A percentile compares a stretch with the other conserved stretches of the same genome.
These are phyloP conservation scores for Saccharomycopsis olivae DNA, from an alignment of 805 yeast species.

Conservation along the genomic window DNA sequence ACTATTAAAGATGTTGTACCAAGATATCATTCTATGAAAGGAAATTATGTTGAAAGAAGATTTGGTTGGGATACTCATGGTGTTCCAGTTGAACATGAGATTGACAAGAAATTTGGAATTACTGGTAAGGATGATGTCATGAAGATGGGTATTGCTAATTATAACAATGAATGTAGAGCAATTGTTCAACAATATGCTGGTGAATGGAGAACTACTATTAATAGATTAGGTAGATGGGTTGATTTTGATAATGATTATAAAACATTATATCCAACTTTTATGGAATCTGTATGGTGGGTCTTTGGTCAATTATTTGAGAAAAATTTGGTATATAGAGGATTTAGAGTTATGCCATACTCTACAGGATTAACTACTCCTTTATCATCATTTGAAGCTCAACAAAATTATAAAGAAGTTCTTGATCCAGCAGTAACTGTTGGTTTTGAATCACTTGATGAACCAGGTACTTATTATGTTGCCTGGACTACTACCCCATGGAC, in stretches of 20 bases:
- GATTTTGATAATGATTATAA: slow-evolving; percentile 98
- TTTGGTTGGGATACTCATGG: slow-evolving; percentile 99
- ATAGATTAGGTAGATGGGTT: slow-evolving; percentile 97
- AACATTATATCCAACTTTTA: slow-evolving; percentile 87
- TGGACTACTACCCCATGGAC: slow-evolving; percentile 99
- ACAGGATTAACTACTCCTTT: slow-evolving; percentile 95
- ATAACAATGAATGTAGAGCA: slow-evolving; percentile 88
- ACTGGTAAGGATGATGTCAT: slow-evolving; percentile 90
- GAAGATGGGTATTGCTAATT: slow-evolving; percentile 87
- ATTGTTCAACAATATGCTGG: slow-evolving; percentile 96
- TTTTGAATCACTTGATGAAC: slow-evolving; percentile 72
- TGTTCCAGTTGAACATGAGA: slow-evolving; percentile 95
- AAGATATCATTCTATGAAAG: slow-evolving; percentile 96
- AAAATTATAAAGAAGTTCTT: slow-evolving; percentile 91
- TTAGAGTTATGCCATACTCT: slow-evolving; percentile 97
- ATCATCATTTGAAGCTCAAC: slow-evolving; percentile 97
- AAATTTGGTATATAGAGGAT: slow-evolving; percentile 86
- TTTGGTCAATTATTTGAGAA: slow-evolving; percentile 81
- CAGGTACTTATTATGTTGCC: slow-evolving; percentile 77
- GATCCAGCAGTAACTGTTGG: slow-evolving; percentile 96
- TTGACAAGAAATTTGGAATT: slow-evolving; percentile 93
- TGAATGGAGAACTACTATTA: slow-evolving; percentile 90
- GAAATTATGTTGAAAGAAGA: slow-evolving; percentile 90
- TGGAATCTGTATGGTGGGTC: slow-evolving; percentile 99
- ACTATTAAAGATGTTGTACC: slow-evolving; percentile 97